Conservation (phyloP, 2,329 filamentous ascomycete species). For the Eurotiales sp. region DNA sequence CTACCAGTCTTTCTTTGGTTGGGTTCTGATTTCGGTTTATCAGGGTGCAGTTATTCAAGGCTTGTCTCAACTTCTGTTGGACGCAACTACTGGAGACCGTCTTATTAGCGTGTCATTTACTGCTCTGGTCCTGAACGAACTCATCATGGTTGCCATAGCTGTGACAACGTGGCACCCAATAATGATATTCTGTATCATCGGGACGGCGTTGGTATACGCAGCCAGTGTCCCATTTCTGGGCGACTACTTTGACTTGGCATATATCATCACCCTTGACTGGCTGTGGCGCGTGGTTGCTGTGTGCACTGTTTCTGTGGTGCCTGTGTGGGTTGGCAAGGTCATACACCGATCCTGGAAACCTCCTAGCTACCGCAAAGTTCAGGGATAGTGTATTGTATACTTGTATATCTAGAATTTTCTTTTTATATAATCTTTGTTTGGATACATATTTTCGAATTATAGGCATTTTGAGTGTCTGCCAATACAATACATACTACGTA, state of each 20-base stretch:
- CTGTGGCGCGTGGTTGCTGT: slow-evolving; percentile 84
- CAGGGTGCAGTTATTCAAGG: slow-evolving; percentile 95
- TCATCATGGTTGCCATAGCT: slow-evolving; percentile 95
- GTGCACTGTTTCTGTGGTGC: slow-evolving; percentile 72
- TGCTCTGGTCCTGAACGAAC: slow-evolving; percentile 85
- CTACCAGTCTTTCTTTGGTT: slow-evolving; percentile 93
- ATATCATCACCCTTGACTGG: slow-evolving; percentile 75
- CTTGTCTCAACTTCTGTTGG: slow-evolving; percentile 82
- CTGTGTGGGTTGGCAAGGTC: slow-evolving; percentile 82
- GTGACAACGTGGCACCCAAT: slow-evolving; percentile 95
- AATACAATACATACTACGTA: no score
- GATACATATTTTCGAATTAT: not conserved
- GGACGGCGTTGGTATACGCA: slow-evolving; percentile 76
- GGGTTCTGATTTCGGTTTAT: slow-evolving; percentile 93
- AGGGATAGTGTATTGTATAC: slow-evolving; percentile 26
- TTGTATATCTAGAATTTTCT: slow-evolving; percentile 1
- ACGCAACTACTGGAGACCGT: slow-evolving; percentile 59
- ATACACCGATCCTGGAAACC: slow-evolving; percentile 82
- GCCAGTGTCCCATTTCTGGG: slow-evolving; percentile 81
- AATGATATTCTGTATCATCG: slow-evolving; percentile 81
- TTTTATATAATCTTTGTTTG: not conserved
- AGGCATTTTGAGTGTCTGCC: not conserved
- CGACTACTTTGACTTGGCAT: slow-evolving; percentile 82
- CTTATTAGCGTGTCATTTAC: slow-evolving; percentile 94
- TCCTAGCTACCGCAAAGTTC: slow-evolving; percentile 89